Base-by-base conservation (phyloP, 129 eudicot species). In the Gnaphalium uliginosum region DNA sequence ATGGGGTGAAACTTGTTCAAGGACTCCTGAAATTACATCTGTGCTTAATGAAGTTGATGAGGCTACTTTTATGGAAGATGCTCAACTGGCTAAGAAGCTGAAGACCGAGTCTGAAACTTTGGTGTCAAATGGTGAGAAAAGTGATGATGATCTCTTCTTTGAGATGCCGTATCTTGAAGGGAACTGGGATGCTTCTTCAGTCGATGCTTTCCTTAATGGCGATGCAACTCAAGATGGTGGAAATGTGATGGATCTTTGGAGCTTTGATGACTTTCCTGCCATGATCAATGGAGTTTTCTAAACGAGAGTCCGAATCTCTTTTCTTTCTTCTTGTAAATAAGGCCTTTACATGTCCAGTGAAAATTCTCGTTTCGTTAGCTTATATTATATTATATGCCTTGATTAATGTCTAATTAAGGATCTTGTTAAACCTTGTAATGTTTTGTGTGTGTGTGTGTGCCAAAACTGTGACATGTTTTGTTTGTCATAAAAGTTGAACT, bases 11-110 rank as follows among this genome's bases (percentile, higher is more conserved):
- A 76, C 73, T 67, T 79, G 85, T 43, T 62, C 83, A 26, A 87
- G 59, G 54, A 87, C 88, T 23, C 91, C 93, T 1, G 98, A 92
- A 76, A 92, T 92, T 39, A 80, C 98, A 54, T 92, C 98, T 35
- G 70, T 89, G 43, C 87, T 89, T 59, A 74, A 87, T 6, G 97
- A 91, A 53, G 76, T 66, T 27, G 87, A 81, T 33, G 91, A 78
- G 66, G 69, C 87, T 66, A 84, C 71, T 30, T 80, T 76, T 26
- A n/a, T 64, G 18, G 96, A 88, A 59, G 89, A 88, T 71, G 75
- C 59, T 21, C 59, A 69, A 51, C 86, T 93, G 2, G 50, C 73
- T 3, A 93, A 93, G 86, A 90, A 85, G 60, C 89, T 79, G n/a
- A 93, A 87, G 70, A 64, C 86, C 0, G 77, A 63, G 76, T 72